Conservation (phyloP, 352 stramenopile species). For the Globisporangium nunn region DNA sequence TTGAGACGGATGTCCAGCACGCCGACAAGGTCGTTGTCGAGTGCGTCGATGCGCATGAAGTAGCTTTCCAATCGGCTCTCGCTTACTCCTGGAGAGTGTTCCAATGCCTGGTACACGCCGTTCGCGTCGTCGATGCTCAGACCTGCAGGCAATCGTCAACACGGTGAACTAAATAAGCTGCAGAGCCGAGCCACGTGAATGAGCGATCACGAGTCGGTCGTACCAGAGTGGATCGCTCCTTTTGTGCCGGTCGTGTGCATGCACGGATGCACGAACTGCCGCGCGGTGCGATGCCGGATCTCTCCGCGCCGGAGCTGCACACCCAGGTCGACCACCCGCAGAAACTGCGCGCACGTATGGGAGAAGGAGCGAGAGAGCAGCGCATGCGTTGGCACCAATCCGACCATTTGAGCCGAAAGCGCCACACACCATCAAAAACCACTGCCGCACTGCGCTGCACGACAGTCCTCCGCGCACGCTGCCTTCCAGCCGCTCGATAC, state of each 20-base stretch:
- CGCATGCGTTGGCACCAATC: background rate
- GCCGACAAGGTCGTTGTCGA: conserved; percentile 55
- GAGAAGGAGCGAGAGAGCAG: background rate
- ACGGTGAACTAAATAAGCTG: background rate
- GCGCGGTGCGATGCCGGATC: conserved; percentile 40
- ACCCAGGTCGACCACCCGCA: conserved; percentile 55
- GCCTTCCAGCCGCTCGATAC: conserved; percentile 39
- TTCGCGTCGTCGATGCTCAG: conserved; percentile 77
- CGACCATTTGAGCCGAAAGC: no score
- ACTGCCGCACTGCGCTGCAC: conserved; percentile 27
- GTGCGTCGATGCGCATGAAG: conserved; percentile 49
- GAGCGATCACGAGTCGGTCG: background rate
- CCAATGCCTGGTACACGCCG: conserved; percentile 39
- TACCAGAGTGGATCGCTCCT: conserved; percentile 48
- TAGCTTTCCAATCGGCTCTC: conserved; percentile 31
- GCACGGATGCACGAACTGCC: conserved; percentile 29
- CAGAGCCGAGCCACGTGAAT: background rate
- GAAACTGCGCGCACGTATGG: conserved; percentile 26
- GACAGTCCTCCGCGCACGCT: conserved; percentile 29
- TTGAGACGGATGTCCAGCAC: conserved; percentile 44
- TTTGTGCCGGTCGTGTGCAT: conserved; percentile 62
- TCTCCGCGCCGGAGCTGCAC: conserved; percentile 73
- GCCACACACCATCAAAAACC: conserved; percentile 49
- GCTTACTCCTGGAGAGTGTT: conserved; percentile 27
- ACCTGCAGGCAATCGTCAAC: conserved; percentile 13